phyloP scores from a whole-genome alignment of 106 monocot species.

The Cymbidium sinense region DNA sequence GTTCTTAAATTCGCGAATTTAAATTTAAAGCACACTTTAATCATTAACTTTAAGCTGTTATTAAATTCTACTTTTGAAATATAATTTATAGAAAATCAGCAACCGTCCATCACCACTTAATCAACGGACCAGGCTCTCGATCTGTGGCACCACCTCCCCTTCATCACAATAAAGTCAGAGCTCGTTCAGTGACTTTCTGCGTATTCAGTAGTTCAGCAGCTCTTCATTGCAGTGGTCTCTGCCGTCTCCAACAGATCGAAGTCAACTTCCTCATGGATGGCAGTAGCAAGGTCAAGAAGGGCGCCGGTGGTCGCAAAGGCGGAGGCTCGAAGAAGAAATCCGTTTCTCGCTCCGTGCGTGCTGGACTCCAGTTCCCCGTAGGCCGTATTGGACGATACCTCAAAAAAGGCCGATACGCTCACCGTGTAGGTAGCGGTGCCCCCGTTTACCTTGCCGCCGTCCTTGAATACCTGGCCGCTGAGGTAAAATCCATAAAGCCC shows the following conservation, averaged over 20 bases:
- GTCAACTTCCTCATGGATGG: background rate
- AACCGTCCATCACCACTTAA: background rate
- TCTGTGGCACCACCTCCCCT: background rate
- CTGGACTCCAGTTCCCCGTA: constrained; percentile 40
- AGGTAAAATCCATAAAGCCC: constrained; percentile 17
- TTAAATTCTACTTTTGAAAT: too few relatives aligned
- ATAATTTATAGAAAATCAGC: background rate
- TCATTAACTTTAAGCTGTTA: too few relatives aligned
- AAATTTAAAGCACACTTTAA: too few relatives aligned
- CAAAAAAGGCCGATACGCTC: constrained; percentile 49
- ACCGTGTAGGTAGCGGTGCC: constrained; percentile 56
- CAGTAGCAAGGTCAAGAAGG: constrained; percentile 17
- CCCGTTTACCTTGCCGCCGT: constrained; percentile 68
- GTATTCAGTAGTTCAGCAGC: too few relatives aligned
- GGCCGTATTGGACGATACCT: constrained; percentile 33
- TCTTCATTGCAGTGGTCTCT: too few relatives aligned
- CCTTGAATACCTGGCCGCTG: constrained; percentile 64
- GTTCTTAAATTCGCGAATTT: too few relatives aligned
- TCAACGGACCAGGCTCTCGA: background rate
- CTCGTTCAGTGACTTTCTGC: too few relatives aligned
- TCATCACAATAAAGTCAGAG: background rate
- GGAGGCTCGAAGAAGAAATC: constrained; percentile 22
- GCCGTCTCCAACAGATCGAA: too few relatives aligned
- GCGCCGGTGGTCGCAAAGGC: constrained; percentile 18
- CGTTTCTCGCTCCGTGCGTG: constrained; percentile 23